A percentile compares a stretch with the other conserved stretches of the same genome.
Conservation (phyloP, 176 grass and related monocot species). For the Carex kokanica region DNA sequence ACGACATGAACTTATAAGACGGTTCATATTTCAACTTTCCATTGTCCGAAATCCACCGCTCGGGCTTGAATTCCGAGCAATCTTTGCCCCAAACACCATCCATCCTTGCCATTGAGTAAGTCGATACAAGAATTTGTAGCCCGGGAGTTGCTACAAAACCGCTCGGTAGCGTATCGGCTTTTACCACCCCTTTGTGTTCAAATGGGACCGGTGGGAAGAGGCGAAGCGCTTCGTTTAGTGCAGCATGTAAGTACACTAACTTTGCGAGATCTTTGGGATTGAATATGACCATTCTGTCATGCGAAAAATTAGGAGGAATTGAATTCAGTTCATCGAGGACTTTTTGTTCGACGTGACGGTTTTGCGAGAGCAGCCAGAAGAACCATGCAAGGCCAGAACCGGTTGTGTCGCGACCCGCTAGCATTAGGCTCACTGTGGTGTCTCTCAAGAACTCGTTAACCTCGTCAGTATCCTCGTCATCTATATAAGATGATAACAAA, state of each 20-base stretch:
- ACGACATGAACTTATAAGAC: constrained; percentile 82
- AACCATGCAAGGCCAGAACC: constrained; percentile 81
- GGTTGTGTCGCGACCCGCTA: constrained; percentile 80
- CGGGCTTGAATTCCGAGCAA: constrained; percentile 71
- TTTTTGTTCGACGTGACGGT: constrained; percentile 53
- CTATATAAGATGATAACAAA: constrained; percentile 63
- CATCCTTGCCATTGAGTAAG: constrained; percentile 69
- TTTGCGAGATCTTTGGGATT: constrained; percentile 43
- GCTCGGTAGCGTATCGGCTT: constrained; percentile 56
- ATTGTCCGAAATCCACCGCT: constrained; percentile 53
- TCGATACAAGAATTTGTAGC: constrained; percentile 46
- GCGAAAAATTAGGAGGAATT: not conserved
- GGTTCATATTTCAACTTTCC: constrained; percentile 68
- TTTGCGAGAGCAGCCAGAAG: constrained; percentile 56
- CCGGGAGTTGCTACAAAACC: constrained; percentile 40
- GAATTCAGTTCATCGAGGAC: constrained; percentile 57
- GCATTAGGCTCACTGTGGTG: constrained; percentile 70
- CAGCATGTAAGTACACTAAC: constrained; percentile 67
- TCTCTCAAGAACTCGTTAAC: constrained; percentile 53
- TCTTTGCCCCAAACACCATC: constrained; percentile 80
- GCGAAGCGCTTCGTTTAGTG: constrained; percentile 60
- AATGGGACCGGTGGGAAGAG: constrained; percentile 78
- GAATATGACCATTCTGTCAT: constrained; percentile 32
- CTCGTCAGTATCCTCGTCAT: not conserved
- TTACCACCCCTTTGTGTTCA: constrained; percentile 68